Evolutionary conservation across 2,329 filamentous ascomycete species (phyloP).

Genomic region (Penicillium sp.): DNA sequence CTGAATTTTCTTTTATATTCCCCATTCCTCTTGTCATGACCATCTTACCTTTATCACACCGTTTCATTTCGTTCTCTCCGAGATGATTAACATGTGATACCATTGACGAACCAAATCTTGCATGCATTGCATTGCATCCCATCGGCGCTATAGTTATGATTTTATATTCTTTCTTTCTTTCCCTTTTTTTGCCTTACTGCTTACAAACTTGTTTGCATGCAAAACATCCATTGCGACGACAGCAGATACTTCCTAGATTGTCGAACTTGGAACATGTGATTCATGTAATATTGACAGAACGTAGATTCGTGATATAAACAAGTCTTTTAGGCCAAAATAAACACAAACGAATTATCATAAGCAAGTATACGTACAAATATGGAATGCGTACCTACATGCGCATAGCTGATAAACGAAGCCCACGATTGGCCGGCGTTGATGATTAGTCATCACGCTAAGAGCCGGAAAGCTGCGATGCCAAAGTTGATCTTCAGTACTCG

Average conservation of each 20-base stretch:
- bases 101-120: slow-evolving; percentile 20
- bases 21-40: slow-evolving; percentile 7
- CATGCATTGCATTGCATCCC: slow-evolving; percentile 28
- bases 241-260: too few relatives aligned
- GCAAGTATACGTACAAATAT: too few relatives aligned
- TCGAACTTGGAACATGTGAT: too few relatives aligned
- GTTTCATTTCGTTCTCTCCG: slow-evolving; percentile 17
- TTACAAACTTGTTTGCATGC: not conserved
- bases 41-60: slow-evolving; percentile 10
- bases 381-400: not conserved
- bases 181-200: not conserved
- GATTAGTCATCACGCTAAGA: slow-evolving; percentile 30
- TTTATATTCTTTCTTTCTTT: slow-evolving; percentile 8
- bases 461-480: slow-evolving; percentile 15
- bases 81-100: slow-evolving; percentile 33
- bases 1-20: slow-evolving; percentile 8
- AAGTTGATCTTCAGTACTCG: slow-evolving; percentile 10
- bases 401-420: slow-evolving; percentile 5
- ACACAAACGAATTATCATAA: too few relatives aligned
- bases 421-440: slow-evolving; percentile 5
- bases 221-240: not conserved
- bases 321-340: not conserved
- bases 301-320: too few relatives aligned
- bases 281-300: too few relatives aligned
- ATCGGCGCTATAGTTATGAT: slow-evolving; percentile 21